These are phyloP conservation scores for Cyberlindnera japonica DNA, from an alignment of 805 yeast species.

Conservation along the genomic window DNA sequence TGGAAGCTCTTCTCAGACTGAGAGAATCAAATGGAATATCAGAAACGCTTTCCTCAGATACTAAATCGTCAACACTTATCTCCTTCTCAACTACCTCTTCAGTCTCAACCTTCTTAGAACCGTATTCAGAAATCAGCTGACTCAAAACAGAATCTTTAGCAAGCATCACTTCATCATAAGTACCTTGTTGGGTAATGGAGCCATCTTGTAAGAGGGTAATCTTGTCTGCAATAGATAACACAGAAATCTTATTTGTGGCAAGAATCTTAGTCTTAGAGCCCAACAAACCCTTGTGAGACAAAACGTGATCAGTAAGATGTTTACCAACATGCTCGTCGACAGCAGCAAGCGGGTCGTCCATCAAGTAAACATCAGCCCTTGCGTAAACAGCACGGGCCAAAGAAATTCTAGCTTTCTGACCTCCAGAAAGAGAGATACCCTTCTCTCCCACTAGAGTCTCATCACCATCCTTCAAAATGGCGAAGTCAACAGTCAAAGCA, in stretches of 20 bases:
- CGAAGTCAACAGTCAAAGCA: slow-evolving; percentile 76
- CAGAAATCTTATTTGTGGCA: slow-evolving; percentile 85
- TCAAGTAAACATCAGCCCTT: slow-evolving; percentile 83
- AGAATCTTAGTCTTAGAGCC: slow-evolving; percentile 69
- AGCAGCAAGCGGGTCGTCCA: slow-evolving; percentile 93
- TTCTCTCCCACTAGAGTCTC: slow-evolving; percentile 93
- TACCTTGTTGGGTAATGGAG: slow-evolving; percentile 61
- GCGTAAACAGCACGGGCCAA: slow-evolving; percentile 95
- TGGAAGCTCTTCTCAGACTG: slow-evolving; percentile 62
- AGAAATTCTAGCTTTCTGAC: slow-evolving; percentile 94
- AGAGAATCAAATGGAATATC: slow-evolving; percentile 31
- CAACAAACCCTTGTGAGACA: slow-evolving; percentile 77
- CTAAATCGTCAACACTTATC: slow-evolving; percentile 17
- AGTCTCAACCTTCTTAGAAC: slow-evolving; percentile 39
- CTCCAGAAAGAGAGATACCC: slow-evolving; percentile 95
- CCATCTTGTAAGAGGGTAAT: slow-evolving; percentile 71
- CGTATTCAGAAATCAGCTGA: slow-evolving; percentile 59
- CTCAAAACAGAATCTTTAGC: slow-evolving; percentile 46
- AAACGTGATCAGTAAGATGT: slow-evolving; percentile 76
- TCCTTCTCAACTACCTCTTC: slow-evolving; percentile 18
- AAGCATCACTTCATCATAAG: slow-evolving; percentile 49
- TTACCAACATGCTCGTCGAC: slow-evolving; percentile 97
- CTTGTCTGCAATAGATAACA: slow-evolving; percentile 67
- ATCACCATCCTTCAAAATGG: slow-evolving; percentile 83
- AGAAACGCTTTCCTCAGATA: slow-evolving; percentile 27